These are phyloP conservation scores for Saxophila tyrrhenica DNA, from an alignment of 495 filamentous ascomycete genomes.

Conservation along the genomic window DNA sequence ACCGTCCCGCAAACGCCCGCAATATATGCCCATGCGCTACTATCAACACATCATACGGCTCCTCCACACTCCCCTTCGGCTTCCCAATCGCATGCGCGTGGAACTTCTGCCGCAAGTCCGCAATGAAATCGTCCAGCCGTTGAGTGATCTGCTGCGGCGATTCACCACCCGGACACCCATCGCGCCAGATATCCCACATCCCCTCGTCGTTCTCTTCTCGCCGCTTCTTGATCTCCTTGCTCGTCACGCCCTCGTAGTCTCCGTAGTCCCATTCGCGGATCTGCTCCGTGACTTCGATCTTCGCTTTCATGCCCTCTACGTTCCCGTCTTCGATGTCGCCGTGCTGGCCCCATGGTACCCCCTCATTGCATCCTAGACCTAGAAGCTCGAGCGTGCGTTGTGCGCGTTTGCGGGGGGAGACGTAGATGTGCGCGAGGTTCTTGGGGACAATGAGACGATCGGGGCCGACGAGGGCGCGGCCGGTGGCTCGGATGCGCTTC, in stretches of 20 bases:
- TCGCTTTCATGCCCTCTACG: constrained; percentile 31
- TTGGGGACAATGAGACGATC: constrained; percentile 77
- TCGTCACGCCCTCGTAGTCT: constrained; percentile 84
- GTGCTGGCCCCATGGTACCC: constrained; percentile 42
- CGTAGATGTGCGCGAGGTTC: constrained; percentile 61
- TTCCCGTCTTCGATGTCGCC: constrained; percentile 13
- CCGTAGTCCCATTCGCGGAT: constrained; percentile 96
- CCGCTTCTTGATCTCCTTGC: constrained; percentile 54
- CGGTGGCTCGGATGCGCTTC: constrained; percentile 69
- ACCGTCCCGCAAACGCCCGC: constrained; percentile 27
- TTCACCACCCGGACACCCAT: constrained; percentile 48
- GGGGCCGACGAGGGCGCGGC: constrained; percentile 68
- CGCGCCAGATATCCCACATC: constrained; percentile 35
- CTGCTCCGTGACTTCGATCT: constrained; percentile 59
- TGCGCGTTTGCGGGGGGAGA: constrained; percentile 78
- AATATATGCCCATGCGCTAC: constrained; percentile 36
- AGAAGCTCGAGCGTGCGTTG: constrained; percentile 82
- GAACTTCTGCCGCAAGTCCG: constrained; percentile 26
- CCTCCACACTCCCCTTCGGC: constrained; percentile 15
- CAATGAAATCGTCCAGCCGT: constrained; percentile 29
- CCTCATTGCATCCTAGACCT: constrained; percentile 42
- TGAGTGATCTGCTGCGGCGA: constrained; percentile 30
- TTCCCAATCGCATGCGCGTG: constrained; percentile 28
- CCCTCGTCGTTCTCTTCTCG: constrained; percentile 42
- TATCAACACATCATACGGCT: constrained; percentile 31